phyloP scores from a whole-genome alignment of 2,329 filamentous ascomycete species.

The Fusarium compactum region DNA sequence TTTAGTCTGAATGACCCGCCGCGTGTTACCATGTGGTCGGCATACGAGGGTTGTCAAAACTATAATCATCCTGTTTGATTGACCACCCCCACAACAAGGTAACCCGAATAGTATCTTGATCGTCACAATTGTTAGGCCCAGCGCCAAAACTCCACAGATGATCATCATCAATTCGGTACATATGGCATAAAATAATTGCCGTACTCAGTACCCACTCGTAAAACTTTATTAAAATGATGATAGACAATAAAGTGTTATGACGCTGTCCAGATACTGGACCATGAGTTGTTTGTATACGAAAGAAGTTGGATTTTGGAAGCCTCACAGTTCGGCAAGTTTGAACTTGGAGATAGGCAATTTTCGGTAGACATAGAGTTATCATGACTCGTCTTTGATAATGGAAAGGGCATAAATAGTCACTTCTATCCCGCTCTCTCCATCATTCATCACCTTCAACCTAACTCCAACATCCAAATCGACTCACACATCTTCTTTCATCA shows the following conservation, averaged over 20 bases:
- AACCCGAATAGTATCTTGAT: neutral
- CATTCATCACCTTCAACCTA: neutral
- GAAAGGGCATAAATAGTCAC: neutral
- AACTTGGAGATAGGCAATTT: neutral
- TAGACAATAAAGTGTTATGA: neutral
- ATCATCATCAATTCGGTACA: neutral
- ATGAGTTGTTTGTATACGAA: neutral
- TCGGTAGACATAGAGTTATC: neutral
- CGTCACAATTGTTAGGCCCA: neutral
- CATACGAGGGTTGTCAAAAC: neutral
- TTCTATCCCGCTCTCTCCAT: neutral
- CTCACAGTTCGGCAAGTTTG: neutral
- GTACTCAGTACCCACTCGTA: neutral
- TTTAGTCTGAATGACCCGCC: neutral
- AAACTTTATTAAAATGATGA: neutral
- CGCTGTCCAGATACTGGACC: neutral
- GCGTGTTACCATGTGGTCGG: neutral
- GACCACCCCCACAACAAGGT: neutral
- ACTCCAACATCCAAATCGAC: too few relatives aligned
- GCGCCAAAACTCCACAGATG: neutral
- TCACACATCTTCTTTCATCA: neutral
- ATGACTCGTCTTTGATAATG: neutral
- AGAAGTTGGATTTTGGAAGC: neutral
- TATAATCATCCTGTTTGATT: neutral
- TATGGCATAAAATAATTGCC: neutral